phyloP scores from a whole-genome alignment of 2,329 filamentous ascomycete species.

The Colletotrichum shisoi region DNA sequence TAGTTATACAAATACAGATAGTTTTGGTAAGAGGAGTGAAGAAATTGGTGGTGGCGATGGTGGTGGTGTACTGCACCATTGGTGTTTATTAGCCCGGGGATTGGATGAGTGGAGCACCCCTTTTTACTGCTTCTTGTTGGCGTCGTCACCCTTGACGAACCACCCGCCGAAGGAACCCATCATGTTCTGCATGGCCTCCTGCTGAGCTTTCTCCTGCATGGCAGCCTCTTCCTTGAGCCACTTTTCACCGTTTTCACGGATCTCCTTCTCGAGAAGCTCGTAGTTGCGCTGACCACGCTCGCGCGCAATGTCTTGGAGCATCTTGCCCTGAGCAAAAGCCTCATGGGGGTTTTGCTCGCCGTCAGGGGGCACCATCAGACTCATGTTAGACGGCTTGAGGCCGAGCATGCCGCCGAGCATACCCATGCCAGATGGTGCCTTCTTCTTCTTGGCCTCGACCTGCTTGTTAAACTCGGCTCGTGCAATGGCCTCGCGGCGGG shows the following conservation, averaged over 20 bases:
- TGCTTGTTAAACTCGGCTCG: slow-evolving; percentile 85
- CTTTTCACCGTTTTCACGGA: slow-evolving; percentile 90
- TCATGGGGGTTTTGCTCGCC: slow-evolving; percentile 76
- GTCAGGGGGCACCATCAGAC: slow-evolving; percentile 65
- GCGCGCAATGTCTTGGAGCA: slow-evolving; percentile 92
- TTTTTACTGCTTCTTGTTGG: slow-evolving; percentile 39
- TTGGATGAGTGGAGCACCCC: background rate
- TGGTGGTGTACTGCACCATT: slow-evolving; percentile 13
- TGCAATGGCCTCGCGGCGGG: slow-evolving; percentile 83
- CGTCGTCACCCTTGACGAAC: slow-evolving; percentile 50
- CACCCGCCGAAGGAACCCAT: slow-evolving; percentile 75
- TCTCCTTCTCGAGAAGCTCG: slow-evolving; percentile 86
- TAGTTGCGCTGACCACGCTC: slow-evolving; percentile 93
- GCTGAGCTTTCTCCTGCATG: slow-evolving; percentile 85
- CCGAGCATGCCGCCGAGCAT: slow-evolving; percentile 77
- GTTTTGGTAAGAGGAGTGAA: slow-evolving; percentile 32
- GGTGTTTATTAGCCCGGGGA: slow-evolving; percentile 28
- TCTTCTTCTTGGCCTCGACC: slow-evolving; percentile 70
- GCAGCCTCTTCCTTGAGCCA: slow-evolving; percentile 94
- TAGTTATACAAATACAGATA: slow-evolving; percentile 38
- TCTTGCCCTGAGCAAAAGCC: slow-evolving; percentile 90
- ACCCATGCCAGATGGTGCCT: slow-evolving; percentile 67
- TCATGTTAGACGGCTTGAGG: slow-evolving; percentile 74
- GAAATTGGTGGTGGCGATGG: slow-evolving; percentile 24
- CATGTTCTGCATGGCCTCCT: slow-evolving; percentile 92